Base-by-base conservation (phyloP, 192 early-diverging fungal genomes). In the Gigaspora rosea region DNA sequence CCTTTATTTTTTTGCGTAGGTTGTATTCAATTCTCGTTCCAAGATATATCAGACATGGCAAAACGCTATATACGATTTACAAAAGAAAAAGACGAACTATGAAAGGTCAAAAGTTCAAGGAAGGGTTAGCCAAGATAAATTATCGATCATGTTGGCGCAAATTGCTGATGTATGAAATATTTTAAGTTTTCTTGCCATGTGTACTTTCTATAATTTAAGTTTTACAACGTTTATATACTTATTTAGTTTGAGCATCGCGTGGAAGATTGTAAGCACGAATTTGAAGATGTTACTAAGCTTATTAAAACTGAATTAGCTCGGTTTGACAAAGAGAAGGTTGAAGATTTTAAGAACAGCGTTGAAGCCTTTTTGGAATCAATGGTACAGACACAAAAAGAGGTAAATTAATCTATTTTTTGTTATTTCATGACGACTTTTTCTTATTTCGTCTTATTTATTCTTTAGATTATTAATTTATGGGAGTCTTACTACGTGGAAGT, bases 331-430 rank as follows among this genome's bases (percentile, higher is more conserved):
- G 90, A 92, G 67, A 91, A 92, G 51, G 90, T 94, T 33, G 87
- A 89, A 54, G 95, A 96, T 75, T 94, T 96, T 77, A 88, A 92
- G 78, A 86, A 85, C 46, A 82, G 90, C 51, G 85, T 94, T 52
- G 92, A 94, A 71, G 76, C 85, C 4, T 94, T 93, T 48, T 85
- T 96, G 80, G 81, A 84, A 52, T 89, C 89, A 35, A 90, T 95
- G 86, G 86, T 96, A 64, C 88, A 92, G 63, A 92, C 90, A 52
- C 94, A 96, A 83, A 90, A 92, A 54, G 84, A 95, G 87, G 75
- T 76, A 76, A 76, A 36, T 58, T 27, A 41, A 36, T 12, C 36
- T 3, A 9, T 54, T 66, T 10, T 35, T 12, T 20, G 52, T 33
- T 52, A 46, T 4, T 22, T 74, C 18, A 6, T 1, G 18, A 16